These are phyloP conservation scores for Plasmodium inui DNA, from an alignment of 169 alveolate genomes.

Conservation along the genomic window DNA sequence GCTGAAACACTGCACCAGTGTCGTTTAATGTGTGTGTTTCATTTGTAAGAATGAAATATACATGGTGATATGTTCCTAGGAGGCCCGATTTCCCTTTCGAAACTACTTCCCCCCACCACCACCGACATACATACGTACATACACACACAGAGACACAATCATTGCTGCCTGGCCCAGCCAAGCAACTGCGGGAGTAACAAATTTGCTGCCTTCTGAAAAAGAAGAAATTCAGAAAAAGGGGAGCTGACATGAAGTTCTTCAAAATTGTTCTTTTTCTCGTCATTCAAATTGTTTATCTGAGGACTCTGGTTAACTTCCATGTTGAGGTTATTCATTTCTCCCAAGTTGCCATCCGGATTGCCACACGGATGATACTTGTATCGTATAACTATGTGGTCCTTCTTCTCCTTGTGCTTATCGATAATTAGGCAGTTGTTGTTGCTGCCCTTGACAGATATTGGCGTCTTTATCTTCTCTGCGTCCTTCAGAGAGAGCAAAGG, in stretches of 20 bases:
- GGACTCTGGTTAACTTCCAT: conserved; percentile 33
- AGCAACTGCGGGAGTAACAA: conserved; percentile 53
- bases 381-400: conserved; percentile 64
- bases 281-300: conserved; percentile 33
- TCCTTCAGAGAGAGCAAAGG: conserved; percentile 41
- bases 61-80: neutral
- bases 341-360: conserved; percentile 39
- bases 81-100: neutral
- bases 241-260: conserved; percentile 66
- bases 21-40: neutral
- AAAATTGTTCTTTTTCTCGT: conserved; percentile 38
- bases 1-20: neutral
- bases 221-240: conserved; percentile 53
- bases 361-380: conserved; percentile 53
- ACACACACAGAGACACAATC: neutral
- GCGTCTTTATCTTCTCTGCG: conserved; percentile 41
- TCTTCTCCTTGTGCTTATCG: conserved; percentile 67
- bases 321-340: conserved; percentile 29
- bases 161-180: conserved; percentile 66
- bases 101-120: neutral
- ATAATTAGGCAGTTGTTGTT: conserved; percentile 46
- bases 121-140: neutral
- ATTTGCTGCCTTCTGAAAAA: conserved; percentile 72
- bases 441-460: conserved; percentile 50
- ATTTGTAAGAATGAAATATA: neutral